These are phyloP conservation scores for Epichloe bromicola DNA, from an alignment of 2,329 filamentous ascomycete genomes.

Conservation along the genomic window DNA sequence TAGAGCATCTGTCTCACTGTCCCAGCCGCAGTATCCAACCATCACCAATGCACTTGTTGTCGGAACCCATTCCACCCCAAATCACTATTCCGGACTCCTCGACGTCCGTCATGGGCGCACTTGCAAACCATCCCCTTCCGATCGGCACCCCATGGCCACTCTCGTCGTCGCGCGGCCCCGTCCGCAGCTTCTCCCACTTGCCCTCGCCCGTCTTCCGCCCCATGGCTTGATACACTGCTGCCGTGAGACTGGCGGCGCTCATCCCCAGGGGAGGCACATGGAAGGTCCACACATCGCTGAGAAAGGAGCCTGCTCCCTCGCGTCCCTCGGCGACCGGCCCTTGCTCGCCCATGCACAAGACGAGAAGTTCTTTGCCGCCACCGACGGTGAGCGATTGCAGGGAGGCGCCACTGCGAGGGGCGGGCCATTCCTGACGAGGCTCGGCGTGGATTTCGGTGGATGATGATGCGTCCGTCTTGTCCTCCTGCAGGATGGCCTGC, in stretches of 20 bases:
- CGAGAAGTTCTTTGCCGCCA: conserved; percentile 47
- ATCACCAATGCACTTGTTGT: conserved; percentile 41
- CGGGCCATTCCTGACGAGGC: conserved; percentile 32
- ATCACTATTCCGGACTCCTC: conserved; percentile 47
- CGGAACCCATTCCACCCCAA: conserved; percentile 44
- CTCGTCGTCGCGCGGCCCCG: conserved; percentile 37
- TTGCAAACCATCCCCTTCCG: conserved; percentile 44
- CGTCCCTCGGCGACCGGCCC: conserved; percentile 35
- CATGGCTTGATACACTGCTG: conserved; percentile 40
- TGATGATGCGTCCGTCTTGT: conserved; percentile 19
- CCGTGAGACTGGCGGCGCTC: conserved; percentile 40
- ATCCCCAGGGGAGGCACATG: conserved; percentile 43
- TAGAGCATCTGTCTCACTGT: conserved; percentile 3
- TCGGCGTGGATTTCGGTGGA: conserved; percentile 23
- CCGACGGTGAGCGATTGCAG: conserved; percentile 44
- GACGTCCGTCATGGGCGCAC: conserved; percentile 41
- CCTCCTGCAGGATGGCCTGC: conserved; percentile 36
- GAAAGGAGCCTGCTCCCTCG: conserved; percentile 39
- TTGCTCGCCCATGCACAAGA: conserved; percentile 48
- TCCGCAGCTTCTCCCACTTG: conserved; percentile 40
- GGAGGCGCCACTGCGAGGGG: conserved; percentile 37
- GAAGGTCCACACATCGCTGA: conserved; percentile 51
- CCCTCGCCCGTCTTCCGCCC: conserved; percentile 43
- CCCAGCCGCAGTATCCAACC: conserved; percentile 51
- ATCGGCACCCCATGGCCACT: conserved; percentile 35